Evolutionary conservation across 139 green algal genomes (phyloP).

Genomic region (Diplosphaera chodatii): DNA sequence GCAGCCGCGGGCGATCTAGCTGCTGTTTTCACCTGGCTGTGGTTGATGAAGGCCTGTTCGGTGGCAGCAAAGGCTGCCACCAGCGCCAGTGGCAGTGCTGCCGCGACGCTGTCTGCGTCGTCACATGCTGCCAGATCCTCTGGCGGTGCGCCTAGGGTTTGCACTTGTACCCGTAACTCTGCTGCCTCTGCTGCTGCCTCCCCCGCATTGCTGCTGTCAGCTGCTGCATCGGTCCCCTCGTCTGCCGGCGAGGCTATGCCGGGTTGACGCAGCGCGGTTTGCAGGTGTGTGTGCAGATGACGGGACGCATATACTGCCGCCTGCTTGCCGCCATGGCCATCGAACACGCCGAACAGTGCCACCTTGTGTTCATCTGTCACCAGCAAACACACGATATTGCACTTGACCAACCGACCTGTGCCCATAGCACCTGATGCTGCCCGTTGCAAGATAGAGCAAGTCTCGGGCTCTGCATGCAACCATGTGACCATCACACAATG

Average conservation of each 20-base stretch:
- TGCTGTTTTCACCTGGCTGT: conserved; percentile 18
- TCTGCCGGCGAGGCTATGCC: not conserved
- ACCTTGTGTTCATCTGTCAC: too few species aligned
- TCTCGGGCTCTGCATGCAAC: too few species aligned
- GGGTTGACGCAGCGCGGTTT: conserved; percentile 24
- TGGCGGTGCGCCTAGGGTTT: not conserved
- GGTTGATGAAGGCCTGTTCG: conserved; percentile 9
- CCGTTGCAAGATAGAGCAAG: too few species aligned
- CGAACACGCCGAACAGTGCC: conserved; percentile 48
- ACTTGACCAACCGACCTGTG: too few species aligned
- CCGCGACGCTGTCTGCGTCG: not conserved
- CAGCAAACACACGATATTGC: too few species aligned
- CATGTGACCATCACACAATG: too few species aligned
- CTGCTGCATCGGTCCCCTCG: not conserved
- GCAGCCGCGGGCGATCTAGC: too few species aligned
- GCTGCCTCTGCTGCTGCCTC: conserved; percentile 3
- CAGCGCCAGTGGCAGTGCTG: conserved; percentile 9
- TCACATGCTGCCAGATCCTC: not conserved
- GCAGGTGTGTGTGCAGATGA: conserved; percentile 45
- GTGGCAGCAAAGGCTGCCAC: conserved; percentile 11
- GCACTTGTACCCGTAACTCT: conserved; percentile 9
- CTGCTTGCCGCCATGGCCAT: conserved; percentile 58
- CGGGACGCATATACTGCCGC: conserved; percentile 39
- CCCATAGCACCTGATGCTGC: too few species aligned
- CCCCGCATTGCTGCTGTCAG: conserved; percentile 7